A percentile compares a stretch with the other conserved stretches of the same genome.
Conservation (phyloP, 768 basidiomycete species). For the Leccinellum rugosiceps region DNA sequence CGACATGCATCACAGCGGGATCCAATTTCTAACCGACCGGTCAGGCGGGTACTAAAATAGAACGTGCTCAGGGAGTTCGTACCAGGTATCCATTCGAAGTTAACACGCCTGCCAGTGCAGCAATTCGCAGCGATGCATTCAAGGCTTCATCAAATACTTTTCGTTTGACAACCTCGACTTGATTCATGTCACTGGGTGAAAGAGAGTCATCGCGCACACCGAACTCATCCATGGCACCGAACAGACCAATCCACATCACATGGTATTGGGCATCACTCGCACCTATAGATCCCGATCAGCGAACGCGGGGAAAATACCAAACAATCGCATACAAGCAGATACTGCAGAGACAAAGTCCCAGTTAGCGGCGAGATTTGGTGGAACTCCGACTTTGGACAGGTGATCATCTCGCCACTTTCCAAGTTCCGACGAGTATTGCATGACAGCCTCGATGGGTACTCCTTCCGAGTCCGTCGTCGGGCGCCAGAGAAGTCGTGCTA, state of each 20-base stretch:
- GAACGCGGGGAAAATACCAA: neutral
- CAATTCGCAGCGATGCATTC: slow-evolving; percentile 82
- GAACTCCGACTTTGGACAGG: slow-evolving; percentile 79
- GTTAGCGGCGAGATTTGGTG: slow-evolving; percentile 74
- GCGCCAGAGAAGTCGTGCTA: slow-evolving; percentile 79
- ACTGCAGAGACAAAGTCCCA: slow-evolving; percentile 91
- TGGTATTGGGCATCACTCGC: slow-evolving; percentile 89
- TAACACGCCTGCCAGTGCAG: slow-evolving; percentile 84
- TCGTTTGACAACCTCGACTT: slow-evolving; percentile 61
- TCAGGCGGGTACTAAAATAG: slow-evolving; percentile 10
- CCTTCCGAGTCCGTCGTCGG: slow-evolving; percentile 76
- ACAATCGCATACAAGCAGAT: slow-evolving; percentile 47
- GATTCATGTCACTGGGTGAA: slow-evolving; percentile 43
- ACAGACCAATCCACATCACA: slow-evolving; percentile 85
- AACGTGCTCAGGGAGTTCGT: slow-evolving; percentile 18
- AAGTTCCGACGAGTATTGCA: slow-evolving; percentile 53
- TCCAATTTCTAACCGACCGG: slow-evolving; percentile 56
- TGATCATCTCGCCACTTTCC: slow-evolving; percentile 74
- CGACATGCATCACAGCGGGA: slow-evolving; percentile 87
- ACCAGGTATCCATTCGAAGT: slow-evolving; percentile 87
- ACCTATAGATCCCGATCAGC: slow-evolving; percentile 36
- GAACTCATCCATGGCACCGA: slow-evolving; percentile 80
- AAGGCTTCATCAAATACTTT: slow-evolving; percentile 79
- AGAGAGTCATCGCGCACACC: slow-evolving; percentile 63
- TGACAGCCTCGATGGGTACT: slow-evolving; percentile 64